Conservation (phyloP, 1,139 yeast species). For the Debaryomyces nepalensis region DNA sequence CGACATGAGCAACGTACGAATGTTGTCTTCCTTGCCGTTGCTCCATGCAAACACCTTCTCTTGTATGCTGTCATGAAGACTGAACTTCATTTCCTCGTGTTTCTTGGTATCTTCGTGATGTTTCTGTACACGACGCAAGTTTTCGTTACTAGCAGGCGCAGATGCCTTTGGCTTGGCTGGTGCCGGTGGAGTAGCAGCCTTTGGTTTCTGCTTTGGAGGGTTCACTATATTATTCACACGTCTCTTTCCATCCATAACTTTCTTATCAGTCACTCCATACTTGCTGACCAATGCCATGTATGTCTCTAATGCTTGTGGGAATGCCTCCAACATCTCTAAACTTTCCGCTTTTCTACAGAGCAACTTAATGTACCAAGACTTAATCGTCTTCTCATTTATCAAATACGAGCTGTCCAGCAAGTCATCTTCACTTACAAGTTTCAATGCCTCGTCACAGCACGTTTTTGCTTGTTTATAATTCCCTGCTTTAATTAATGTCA, state of each 20-base stretch:
- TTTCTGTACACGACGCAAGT: constrained; percentile 47
- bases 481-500: constrained; percentile 73
- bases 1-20: constrained; percentile 73
- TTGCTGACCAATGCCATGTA: constrained; percentile 67
- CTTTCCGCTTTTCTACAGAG: constrained; percentile 79
- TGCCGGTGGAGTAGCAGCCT: constrained; percentile 10
- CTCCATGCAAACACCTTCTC: constrained; percentile 65
- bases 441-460: constrained; percentile 61
- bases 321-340: constrained; percentile 76
- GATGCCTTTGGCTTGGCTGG: constrained; percentile 22
- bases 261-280: constrained; percentile 64
- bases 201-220: constrained; percentile 39
- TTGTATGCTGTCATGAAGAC: constrained; percentile 65
- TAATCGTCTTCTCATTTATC: constrained; percentile 59
- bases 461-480: constrained; percentile 66
- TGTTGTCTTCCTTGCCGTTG: constrained; percentile 73
- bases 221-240: constrained; percentile 71
- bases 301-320: constrained; percentile 59
- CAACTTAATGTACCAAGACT: constrained; percentile 76
- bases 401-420: constrained; percentile 26
- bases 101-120: constrained; percentile 53
- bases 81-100: constrained; percentile 59
- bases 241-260: constrained; percentile 78
- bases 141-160: constrained; percentile 22
- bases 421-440: constrained; percentile 51